phyloP scores from a whole-genome alignment of 2,329 filamentous ascomycete species.

The Phialophora tarda region DNA sequence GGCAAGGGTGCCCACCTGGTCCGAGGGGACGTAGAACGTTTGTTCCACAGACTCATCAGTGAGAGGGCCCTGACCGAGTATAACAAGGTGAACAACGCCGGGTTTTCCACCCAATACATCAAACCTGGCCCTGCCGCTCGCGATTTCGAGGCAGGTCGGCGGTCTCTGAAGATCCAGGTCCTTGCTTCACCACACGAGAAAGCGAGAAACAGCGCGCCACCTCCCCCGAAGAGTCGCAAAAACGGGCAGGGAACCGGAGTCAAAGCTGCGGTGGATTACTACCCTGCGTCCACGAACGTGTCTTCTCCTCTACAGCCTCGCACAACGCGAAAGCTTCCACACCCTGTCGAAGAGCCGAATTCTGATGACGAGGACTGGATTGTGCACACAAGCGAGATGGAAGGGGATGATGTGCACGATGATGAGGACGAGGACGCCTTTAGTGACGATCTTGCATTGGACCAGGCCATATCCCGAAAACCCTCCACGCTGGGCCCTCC shows the following conservation, averaged over 20 bases:
- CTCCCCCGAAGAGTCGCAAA: conserved; percentile 41
- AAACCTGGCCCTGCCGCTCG: conserved; percentile 51
- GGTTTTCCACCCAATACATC: conserved; percentile 74
- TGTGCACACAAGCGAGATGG: conserved; percentile 35
- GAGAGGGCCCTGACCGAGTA: conserved; percentile 76
- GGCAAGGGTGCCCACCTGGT: conserved; percentile 73
- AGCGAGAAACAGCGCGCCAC: conserved; percentile 42
- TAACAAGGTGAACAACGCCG: conserved; percentile 65
- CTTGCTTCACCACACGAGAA: conserved; percentile 55
- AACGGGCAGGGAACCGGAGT: conserved; percentile 44
- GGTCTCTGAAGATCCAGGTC: conserved; percentile 60
- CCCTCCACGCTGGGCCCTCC: conserved; percentile 50
- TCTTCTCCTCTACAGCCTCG: conserved; percentile 66
- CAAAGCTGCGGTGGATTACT: conserved; percentile 45
- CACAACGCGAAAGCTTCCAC: conserved; percentile 46
- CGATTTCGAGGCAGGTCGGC: conserved; percentile 54
- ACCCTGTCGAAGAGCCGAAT: conserved; percentile 37
- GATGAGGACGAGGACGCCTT: conserved; percentile 38
- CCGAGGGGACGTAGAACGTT: conserved; percentile 76
- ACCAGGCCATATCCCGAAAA: conserved; percentile 35
- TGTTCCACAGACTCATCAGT: conserved; percentile 77
- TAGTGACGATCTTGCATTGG: not conserved
- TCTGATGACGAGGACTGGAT: conserved; percentile 30
- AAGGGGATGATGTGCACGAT: conserved; percentile 47
- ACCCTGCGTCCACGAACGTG: conserved; percentile 69